Evolutionary conservation across 2,329 filamentous ascomycete genomes (phyloP).

Genomic region (Lizonia empirigonia): DNA sequence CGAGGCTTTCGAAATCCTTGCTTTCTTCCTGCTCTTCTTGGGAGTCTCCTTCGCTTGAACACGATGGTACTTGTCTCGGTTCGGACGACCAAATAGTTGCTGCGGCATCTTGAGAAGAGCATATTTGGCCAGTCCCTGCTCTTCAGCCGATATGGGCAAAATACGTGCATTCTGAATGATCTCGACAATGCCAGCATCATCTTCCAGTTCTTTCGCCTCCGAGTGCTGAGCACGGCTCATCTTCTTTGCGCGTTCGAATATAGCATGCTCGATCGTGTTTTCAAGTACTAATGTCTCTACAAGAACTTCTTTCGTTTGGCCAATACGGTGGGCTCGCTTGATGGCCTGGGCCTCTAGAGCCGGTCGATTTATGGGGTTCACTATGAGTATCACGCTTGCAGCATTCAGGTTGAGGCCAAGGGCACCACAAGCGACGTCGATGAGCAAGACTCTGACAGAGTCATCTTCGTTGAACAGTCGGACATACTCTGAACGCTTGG

Average conservation of each 20-base stretch:
- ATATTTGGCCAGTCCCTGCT: slow-evolving; percentile 44
- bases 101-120: slow-evolving; percentile 51
- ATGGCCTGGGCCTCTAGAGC: slow-evolving; percentile 88
- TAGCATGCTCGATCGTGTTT: slow-evolving; percentile 82
- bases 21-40: slow-evolving; percentile 29
- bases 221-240: slow-evolving; percentile 70
- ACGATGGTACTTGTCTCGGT: slow-evolving; percentile 38
- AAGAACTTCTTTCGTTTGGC: slow-evolving; percentile 75
- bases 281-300: slow-evolving; percentile 85
- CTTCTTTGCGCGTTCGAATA: slow-evolving; percentile 71
- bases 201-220: slow-evolving; percentile 62
- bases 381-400: slow-evolving; percentile 85
- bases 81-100: slow-evolving; percentile 52
- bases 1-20: slow-evolving; percentile 11
- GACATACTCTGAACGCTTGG: slow-evolving; percentile 74
- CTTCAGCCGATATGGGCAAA: slow-evolving; percentile 50
- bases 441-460: slow-evolving; percentile 77
- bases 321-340: slow-evolving; percentile 86
- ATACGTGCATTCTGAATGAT: slow-evolving; percentile 64
- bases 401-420: slow-evolving; percentile 84
- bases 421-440: slow-evolving; percentile 89
- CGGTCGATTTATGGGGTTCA: slow-evolving; percentile 85
- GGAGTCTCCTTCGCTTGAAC: slow-evolving; percentile 25
- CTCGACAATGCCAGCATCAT: slow-evolving; percentile 62
- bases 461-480: slow-evolving; percentile 74